Evolutionary conservation across 129 eudicot genomes (phyloP), one percentile per base, ranked within the genome.

Genomic region (Erigeron canadensis): DNA sequence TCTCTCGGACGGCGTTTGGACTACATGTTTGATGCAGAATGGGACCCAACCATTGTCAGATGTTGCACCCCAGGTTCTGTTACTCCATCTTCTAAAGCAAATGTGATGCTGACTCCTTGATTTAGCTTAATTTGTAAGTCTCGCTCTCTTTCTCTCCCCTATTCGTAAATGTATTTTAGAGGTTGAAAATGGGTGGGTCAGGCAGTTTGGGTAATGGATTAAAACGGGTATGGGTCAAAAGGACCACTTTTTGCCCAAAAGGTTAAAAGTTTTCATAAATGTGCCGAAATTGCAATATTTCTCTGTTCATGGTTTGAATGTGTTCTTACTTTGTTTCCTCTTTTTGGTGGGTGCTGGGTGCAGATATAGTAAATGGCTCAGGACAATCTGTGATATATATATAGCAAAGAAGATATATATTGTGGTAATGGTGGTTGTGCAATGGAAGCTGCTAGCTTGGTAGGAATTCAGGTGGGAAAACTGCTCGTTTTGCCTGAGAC

Each of bases 1-100:
- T 59, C 81, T 54, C 61, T 91, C 39, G 97, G 86, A 77, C 82
- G 92, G 62, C 84, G 96, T 34, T 71, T 91, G 70, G 96, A 86
- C 19, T 75, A 80, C 76, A 77, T 70, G 61, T 88, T 91, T 63
- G 96, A 91, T 79, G 64, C 67, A 28, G 97, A 86, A 76, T 84
- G 85, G 82, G 92, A 91, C 38, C 77, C 85, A 17, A 74, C 74
- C 15, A 65, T 68, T 57, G 84, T 71, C 53, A 77, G 84, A 71
- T 68, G 84, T 65, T 39, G 74, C 71, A 74, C 88, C 67, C 87
- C 91, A 2, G 79, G 84, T 76, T 82, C 88, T 5, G 67, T 87
- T 56, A 68, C 79, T 38, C 75, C 76, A 21, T 56, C 85, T 2
- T 69, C 95, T 17, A 78, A 75, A 63, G 55, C 80, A 17, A 86